Evolutionary conservation across 2,329 filamentous ascomycete genomes (phyloP), one percentile per base, ranked within the genome.

Genomic region (Pyricularia grisea): DNA sequence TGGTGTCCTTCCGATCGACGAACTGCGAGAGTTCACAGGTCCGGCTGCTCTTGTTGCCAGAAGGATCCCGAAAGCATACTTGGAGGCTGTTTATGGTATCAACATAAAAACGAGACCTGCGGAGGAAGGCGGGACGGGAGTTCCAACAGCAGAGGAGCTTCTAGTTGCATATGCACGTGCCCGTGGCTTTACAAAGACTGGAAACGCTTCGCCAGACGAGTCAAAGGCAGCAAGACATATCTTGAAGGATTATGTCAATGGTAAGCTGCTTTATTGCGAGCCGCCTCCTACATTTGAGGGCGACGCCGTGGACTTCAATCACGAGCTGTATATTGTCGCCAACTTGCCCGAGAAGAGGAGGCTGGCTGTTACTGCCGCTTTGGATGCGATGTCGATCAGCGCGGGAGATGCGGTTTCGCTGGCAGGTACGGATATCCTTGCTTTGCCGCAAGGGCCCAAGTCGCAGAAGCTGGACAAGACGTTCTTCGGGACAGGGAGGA

Each of bases 161-260:
- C 86, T 99, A 4, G 84, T 88, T 31, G 90, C 94, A 3, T 98
- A 97, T 75, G 95, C 95, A 50, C 88, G 86, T 69, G 95, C 95
- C 20, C 85, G 96, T 77, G 95, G 95, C 12, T 99, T 97, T 81
- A 90, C 91, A 70, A 97, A 94, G 5, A 90, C 92, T 68, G 95
- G 95, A 75, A 87, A 92, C 42, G 94, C 95, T 10, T 92, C 95
- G 76, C 94, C 95, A 0, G 95, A 99, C 75, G 93, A 97, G 81
- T 96, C 93, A 1, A 87, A 95, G 74, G 95, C 95, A 7, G 93
- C 94, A 4, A 87, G 95, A 68, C 91, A 92, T 73, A 85, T 99
- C 20, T 86, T 99, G 30, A 99, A 99, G 78, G 95, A 99, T 81
- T 99, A 98, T 76, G 95, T 99, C 73, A 97, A 91, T 77, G 95